phyloP scores from a whole-genome alignment of 225 moss, liverwort and hornwort species.

The Sphagnum contortum region DNA sequence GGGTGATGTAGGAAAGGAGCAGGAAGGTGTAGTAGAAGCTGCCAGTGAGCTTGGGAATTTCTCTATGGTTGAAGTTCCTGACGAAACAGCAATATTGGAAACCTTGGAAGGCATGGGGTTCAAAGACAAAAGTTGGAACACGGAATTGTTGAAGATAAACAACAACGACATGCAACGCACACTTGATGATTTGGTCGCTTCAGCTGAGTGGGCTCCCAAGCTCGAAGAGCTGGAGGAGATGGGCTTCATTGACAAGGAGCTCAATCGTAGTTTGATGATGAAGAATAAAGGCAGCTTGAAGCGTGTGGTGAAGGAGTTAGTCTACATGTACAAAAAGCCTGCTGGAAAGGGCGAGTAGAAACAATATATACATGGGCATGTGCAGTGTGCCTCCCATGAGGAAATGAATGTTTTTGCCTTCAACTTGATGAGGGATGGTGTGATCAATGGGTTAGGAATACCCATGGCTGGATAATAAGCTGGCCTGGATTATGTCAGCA shows the following conservation, averaged over 20 bases:
- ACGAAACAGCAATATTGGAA: slow-evolving; percentile 18
- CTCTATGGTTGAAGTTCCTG: slow-evolving; percentile 84
- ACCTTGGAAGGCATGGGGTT: slow-evolving; percentile 83
- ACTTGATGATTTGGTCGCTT: slow-evolving; percentile 64
- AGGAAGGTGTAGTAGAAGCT: slow-evolving; percentile 50
- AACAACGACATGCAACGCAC: slow-evolving; percentile 64
- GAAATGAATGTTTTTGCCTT: too few relatives aligned
- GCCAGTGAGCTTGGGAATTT: slow-evolving; percentile 73
- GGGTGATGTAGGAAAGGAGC: slow-evolving; percentile 19
- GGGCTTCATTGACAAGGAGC: slow-evolving; percentile 76
- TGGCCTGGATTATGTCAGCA: too few relatives aligned
- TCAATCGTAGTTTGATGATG: slow-evolving; percentile 92
- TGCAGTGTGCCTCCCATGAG: too few relatives aligned
- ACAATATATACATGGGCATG: too few relatives aligned
- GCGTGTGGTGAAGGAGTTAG: slow-evolving; percentile 91
- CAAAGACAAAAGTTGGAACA: slow-evolving; percentile 46
- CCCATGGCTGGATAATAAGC: too few relatives aligned
- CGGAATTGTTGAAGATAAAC: slow-evolving; percentile 64
- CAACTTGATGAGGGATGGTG: too few relatives aligned
- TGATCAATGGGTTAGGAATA: too few relatives aligned
- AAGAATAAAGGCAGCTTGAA: slow-evolving; percentile 97
- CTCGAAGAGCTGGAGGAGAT: slow-evolving; percentile 88
- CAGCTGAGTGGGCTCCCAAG: slow-evolving; percentile 89
- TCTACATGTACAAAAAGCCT: slow-evolving; percentile 67
- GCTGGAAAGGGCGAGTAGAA: slow-evolving; percentile 19